These are phyloP conservation scores for Luffa aegyptiaca DNA, from an alignment of 306 rosid species.

Conservation along the genomic window DNA sequence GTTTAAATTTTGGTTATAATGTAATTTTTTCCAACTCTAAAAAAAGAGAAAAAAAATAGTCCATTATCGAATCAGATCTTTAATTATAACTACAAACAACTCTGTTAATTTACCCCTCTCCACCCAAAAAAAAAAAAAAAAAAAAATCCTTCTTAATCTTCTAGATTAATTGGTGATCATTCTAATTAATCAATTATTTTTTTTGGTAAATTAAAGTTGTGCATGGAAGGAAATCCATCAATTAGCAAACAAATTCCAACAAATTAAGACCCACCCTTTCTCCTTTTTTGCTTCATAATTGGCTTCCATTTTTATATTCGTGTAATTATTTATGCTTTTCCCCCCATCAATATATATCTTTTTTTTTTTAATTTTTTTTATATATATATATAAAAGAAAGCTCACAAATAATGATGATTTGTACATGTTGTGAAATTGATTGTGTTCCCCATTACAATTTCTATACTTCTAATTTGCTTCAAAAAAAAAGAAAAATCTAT, in stretches of 20 bases:
- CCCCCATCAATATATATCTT: not conserved
- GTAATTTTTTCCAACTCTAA: too few species aligned
- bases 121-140: too few species aligned
- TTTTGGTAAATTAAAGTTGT: not conserved
- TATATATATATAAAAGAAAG: not conserved
- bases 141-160: not conserved
- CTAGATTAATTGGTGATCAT: not conserved
- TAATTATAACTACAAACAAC: not conserved
- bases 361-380: too few species aligned
- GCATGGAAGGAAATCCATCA: constrained; percentile 1
- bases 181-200: not conserved
- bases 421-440: constrained; percentile 6
- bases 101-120: too few species aligned
- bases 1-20: too few species aligned
- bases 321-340: not conserved
- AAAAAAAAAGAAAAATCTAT: too few species aligned
- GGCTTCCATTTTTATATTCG: not conserved
- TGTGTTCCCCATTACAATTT: constrained; percentile 9
- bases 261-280: not conserved
- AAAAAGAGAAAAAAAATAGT: not conserved
- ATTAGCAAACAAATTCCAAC: constrained; percentile 8
- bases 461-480: not conserved
- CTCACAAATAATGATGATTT: not conserved
- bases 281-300: not conserved
- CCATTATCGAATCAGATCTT: not conserved